Base-by-base conservation (phyloP, 139 green algal species). In the Deuterostichococcus epilithicus region DNA sequence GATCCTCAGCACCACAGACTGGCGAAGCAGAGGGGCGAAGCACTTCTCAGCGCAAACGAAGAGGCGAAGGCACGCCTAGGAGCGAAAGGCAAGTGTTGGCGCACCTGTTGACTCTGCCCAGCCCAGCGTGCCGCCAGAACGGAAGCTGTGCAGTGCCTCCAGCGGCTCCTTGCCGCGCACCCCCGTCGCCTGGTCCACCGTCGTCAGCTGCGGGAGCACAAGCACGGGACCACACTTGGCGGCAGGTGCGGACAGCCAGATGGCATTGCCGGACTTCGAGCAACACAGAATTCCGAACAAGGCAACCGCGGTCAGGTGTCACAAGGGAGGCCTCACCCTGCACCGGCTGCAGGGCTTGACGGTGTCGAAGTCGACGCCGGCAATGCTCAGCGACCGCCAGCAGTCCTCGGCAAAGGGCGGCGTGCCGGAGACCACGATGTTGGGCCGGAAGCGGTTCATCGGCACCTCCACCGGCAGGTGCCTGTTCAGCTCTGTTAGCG, bases 381-480 rank as follows among this genome's bases (percentile, higher is more conserved):
- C 30, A 20, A 65, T 34, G 6, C 5, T 33, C 10, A n/a, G 25
- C 23, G 26, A 20, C 30, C 37, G 32, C 90, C 88, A 94, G 6
- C n/a, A 34, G 45, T 94, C 90, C 68, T 94, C 89, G 6, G 73
- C 70, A 80, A 81, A 94, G 2, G 74, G 35, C 4, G 5, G 39
- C 0, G 68, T 70, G 0, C 80, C 88, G 23, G 67, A 35, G 26
- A 95, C 73, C 39, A 94, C 81, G 38, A 95, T 81, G 80, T 95
- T 95, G 32, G 91, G 86, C 1, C 91, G 63, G 82, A 95, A 95
- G 34, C 91, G 86, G 71, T 92, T 85, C 76, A 95, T 96, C 30
- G 81, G 78, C 67, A 94, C 73, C 26, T 73, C 68, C 39, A 73
- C 47, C 39, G 73, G 67, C 36, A 91, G 75, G 23, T 75, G 65